These are phyloP conservation scores for Pleurotus tuber-regium DNA, from an alignment of 768 basidiomycete genomes.

Conservation along the genomic window DNA sequence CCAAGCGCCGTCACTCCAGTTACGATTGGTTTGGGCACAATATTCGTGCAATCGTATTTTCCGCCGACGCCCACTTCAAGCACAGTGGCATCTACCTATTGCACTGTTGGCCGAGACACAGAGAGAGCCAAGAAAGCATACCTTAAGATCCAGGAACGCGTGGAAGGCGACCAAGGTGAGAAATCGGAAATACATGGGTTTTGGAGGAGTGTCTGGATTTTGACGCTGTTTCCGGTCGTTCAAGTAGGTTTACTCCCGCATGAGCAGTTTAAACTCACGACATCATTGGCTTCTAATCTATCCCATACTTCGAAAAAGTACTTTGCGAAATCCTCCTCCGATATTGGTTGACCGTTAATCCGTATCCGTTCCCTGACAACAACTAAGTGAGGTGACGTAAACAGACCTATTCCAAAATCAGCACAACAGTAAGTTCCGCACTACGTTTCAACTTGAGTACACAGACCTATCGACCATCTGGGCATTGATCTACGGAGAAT, in stretches of 20 bases:
- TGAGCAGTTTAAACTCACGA: slow-evolving; percentile 36
- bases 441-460: background rate
- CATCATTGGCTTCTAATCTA: slow-evolving; percentile 57
- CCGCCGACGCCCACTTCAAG: slow-evolving; percentile 98
- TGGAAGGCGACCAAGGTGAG: slow-evolving; percentile 92
- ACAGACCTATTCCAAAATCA: slow-evolving; percentile 89
- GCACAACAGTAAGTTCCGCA: background rate
- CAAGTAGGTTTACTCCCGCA: slow-evolving; percentile 7
- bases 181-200: slow-evolving; percentile 94
- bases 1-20: slow-evolving; percentile 91
- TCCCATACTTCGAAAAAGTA: slow-evolving; percentile 99
- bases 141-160: slow-evolving; percentile 71
- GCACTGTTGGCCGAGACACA: too few species aligned
- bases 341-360: slow-evolving; percentile 86
- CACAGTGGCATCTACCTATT: slow-evolving; percentile 78
- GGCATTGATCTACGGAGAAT: slow-evolving; percentile 77
- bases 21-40: slow-evolving; percentile 87
- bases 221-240: slow-evolving; percentile 35
- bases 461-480: slow-evolving; percentile 74
- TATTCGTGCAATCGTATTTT: slow-evolving; percentile 91
- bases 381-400: slow-evolving; percentile 95
- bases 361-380: slow-evolving; percentile 95
- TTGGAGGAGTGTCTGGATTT: slow-evolving; percentile 51
- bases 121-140: background rate
- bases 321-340: slow-evolving; percentile 83